Percentiles rank a stretch among this genome's conserved stretches.
Conservation (phyloP, 2,329 filamentous ascomycete species). For the Pseudogymnoascus sp. region DNA sequence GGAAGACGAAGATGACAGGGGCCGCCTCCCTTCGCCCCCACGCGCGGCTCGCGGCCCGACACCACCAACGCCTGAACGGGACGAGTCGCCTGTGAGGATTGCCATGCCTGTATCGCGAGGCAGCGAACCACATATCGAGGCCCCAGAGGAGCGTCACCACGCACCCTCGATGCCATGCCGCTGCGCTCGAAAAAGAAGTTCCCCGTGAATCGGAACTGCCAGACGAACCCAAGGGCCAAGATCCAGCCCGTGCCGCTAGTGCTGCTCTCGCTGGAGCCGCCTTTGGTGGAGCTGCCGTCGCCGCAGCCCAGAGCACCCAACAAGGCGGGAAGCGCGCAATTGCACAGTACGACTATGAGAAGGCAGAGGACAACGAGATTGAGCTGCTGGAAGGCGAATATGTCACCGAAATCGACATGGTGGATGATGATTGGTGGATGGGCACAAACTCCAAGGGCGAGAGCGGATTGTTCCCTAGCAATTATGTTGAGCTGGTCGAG, state of each 20-base stretch:
- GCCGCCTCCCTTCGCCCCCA: slow-evolving; percentile 37
- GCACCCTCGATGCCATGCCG: slow-evolving; percentile 58
- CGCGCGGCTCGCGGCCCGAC: slow-evolving; percentile 31
- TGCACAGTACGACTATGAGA: slow-evolving; percentile 93
- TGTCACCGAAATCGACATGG: slow-evolving; percentile 90
- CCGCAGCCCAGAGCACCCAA: slow-evolving; percentile 38
- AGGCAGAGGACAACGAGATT: slow-evolving; percentile 94
- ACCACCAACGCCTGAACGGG: slow-evolving; percentile 43
- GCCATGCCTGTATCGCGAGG: slow-evolving; percentile 76
- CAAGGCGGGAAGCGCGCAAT: slow-evolving; percentile 63
- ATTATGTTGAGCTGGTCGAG: slow-evolving; percentile 85
- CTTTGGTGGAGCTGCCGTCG: slow-evolving; percentile 33
- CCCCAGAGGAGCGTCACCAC: slow-evolving; percentile 41
- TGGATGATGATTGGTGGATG: slow-evolving; percentile 99
- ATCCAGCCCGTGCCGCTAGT: slow-evolving; percentile 53
- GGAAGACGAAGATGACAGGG: slow-evolving; percentile 46
- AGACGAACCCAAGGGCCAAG: slow-evolving; percentile 54
- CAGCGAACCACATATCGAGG: slow-evolving; percentile 45
- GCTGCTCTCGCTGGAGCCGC: slow-evolving; percentile 46
- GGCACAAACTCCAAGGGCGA: slow-evolving; percentile 82
- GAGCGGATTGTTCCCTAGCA: slow-evolving; percentile 87
- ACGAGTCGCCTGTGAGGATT: slow-evolving; percentile 72
- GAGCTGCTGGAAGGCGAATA: slow-evolving; percentile 83
- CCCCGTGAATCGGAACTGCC: slow-evolving; percentile 59
- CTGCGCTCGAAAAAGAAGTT: slow-evolving; percentile 55